Conservation (phyloP, 345 rosid species). For the Arabis hirsuta region DNA sequence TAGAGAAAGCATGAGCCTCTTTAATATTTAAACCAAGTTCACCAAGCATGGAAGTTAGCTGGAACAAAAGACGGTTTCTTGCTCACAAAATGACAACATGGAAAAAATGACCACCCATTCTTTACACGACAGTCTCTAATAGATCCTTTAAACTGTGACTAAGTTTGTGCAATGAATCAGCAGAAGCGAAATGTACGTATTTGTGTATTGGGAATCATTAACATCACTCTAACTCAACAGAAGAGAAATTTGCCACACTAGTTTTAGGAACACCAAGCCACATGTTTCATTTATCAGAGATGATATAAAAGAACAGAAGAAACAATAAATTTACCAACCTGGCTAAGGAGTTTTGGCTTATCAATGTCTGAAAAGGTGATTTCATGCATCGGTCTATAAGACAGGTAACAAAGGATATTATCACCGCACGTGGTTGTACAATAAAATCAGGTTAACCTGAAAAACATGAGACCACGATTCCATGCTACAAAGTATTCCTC, state of each 20-base stretch:
- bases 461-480: conserved; percentile 8
- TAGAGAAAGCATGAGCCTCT: conserved; percentile 98
- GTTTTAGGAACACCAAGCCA: conserved; percentile 15
- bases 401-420: conserved; percentile 37
- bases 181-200: not conserved
- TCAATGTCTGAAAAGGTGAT: conserved; percentile 96
- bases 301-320: not conserved
- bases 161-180: not conserved
- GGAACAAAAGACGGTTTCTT: conserved; percentile 32
- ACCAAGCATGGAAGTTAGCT: conserved; percentile 85
- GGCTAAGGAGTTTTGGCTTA: conserved; percentile 89
- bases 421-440: conserved; percentile 23
- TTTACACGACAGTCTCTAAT: conserved; percentile 15
- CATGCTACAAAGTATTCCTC: conserved; percentile 14
- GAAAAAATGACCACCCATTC: not conserved
- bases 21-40: conserved; percentile 91
- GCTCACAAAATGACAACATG: conserved; percentile 9
- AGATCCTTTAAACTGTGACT: not conserved
- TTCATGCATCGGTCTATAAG: conserved; percentile 92
- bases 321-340: conserved; percentile 57
- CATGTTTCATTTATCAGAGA: not conserved
- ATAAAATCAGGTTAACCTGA: conserved; percentile 24
- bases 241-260: not conserved
- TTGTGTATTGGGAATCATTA: not conserved
- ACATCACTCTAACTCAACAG: not conserved